phyloP scores from a whole-genome alignment of 441 rosid genomes.

The Breynia disticha region DNA sequence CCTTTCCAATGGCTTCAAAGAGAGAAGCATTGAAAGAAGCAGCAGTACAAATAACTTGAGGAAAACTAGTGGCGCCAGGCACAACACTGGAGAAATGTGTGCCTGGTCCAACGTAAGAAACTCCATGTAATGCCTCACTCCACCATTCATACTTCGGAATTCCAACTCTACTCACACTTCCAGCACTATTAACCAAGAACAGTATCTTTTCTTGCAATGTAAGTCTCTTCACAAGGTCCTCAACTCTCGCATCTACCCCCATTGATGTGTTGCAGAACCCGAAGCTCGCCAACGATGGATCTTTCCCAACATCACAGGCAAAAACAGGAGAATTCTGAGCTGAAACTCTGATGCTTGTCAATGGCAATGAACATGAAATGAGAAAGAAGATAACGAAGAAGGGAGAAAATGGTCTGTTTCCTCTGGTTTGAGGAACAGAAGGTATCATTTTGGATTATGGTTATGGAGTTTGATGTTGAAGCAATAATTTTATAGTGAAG shows the following conservation, averaged over 20 bases:
- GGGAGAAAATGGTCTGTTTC: too few relatives aligned
- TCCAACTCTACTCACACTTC: constrained; percentile 56
- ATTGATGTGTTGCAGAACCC: constrained; percentile 48
- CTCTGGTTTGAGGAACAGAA: too few relatives aligned
- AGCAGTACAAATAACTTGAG: constrained; percentile 82
- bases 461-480: too few relatives aligned
- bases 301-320: constrained; percentile 53
- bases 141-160: constrained; percentile 85
- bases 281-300: constrained; percentile 34
- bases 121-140: constrained; percentile 96
- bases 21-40: constrained; percentile 81
- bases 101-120: constrained; percentile 65
- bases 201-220: constrained; percentile 65
- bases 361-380: too few relatives aligned
- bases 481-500: too few relatives aligned
- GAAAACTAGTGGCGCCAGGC: constrained; percentile 93
- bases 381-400: too few relatives aligned
- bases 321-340: constrained; percentile 57
- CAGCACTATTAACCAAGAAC: constrained; percentile 40
- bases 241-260: constrained; percentile 38
- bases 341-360: too few relatives aligned
- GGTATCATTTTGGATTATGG: too few relatives aligned
- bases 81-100: constrained; percentile 46
- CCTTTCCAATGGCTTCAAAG: constrained; percentile 87
- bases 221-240: constrained; percentile 57